These are phyloP conservation scores for Grifola frondosa DNA, from an alignment of 1,284 basidiomycete species.

Conservation along the genomic window DNA sequence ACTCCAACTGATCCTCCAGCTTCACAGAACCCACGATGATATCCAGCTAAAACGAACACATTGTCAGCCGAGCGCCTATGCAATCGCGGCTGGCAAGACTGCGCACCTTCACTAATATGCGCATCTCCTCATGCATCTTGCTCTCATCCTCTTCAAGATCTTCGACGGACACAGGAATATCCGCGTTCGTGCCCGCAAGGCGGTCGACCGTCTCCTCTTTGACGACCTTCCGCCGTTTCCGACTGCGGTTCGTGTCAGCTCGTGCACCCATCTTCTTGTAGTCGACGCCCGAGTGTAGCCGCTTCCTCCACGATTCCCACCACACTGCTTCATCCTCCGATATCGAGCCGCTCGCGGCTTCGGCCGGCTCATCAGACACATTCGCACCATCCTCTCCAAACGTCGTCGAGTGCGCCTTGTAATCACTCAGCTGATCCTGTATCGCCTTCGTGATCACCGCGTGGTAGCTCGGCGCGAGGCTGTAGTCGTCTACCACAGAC, in stretches of 20 bases:
- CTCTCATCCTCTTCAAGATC: conserved; percentile 52
- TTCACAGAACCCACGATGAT: conserved; percentile 94
- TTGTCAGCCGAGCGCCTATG: conserved; percentile 15
- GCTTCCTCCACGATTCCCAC: conserved; percentile 73
- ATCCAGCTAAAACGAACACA: conserved; percentile 65
- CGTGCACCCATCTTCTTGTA: conserved; percentile 26
- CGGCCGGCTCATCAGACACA: conserved; percentile 28
- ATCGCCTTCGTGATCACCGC: conserved; percentile 80
- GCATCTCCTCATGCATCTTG: conserved; percentile 75
- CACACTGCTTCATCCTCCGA: conserved; percentile 54
- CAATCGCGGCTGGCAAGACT: neutral
- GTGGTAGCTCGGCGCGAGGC: conserved; percentile 71
- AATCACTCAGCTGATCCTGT: conserved; percentile 85
- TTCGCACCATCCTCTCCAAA: conserved; percentile 35
- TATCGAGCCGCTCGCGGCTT: conserved; percentile 45
- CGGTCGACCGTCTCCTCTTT: conserved; percentile 27
- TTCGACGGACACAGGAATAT: conserved; percentile 26
- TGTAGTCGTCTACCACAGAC: conserved; percentile 90
- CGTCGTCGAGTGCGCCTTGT: conserved; percentile 58
- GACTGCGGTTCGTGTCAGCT: conserved; percentile 26
- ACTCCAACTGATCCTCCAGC: conserved; percentile 97
- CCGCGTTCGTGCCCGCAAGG: conserved; percentile 8
- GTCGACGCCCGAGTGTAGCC: conserved; percentile 39
- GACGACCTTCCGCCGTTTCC: conserved; percentile 37
- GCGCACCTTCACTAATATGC: conserved; percentile 83